Base-by-base conservation (phyloP, 2,329 filamentous ascomycete species). In the Arthrinium puccinioides region DNA sequence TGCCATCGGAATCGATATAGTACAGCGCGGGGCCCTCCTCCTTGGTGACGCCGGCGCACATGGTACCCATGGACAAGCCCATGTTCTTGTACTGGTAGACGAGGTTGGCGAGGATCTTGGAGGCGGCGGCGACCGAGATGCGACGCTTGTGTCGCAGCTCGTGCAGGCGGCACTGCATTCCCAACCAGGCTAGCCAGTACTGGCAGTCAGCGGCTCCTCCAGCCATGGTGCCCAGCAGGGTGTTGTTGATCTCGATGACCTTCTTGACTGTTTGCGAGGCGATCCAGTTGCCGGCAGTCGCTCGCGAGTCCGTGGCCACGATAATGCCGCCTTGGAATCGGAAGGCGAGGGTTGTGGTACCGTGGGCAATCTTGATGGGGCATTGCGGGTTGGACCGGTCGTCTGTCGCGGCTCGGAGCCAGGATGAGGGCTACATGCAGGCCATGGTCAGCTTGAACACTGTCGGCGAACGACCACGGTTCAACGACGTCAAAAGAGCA, bases 241-340 rank as follows among this genome's bases (percentile, higher is more conserved):
- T 84, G 66, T 75, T 87, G 72, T 95, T 95, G 74, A 95, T 95
- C 75, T 95, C 88, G 59, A 98, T 97, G 52, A 98, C 92, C 76
- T 98, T 98, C 81, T 98, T 98, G 59, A 98, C 92, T 37, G 92
- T 98, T 75, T 98, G 92, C 68, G 87, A 94, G 49, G 92, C 92
- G 66, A 98, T 98, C 92, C 92, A 98, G 77, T 92, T 94, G 56
- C 92, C 92, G 21, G 92, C 90, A 32, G 92, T 95, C 43, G 92
- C 92, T 68, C 92, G 82, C 43, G 92, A 98, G 69, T 98, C 92
- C 42, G 92, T 98, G 38, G 90, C 90, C 36, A 98, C 90, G 59
- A 98, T 94, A 67, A 98, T 97, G 60, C 92, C 92, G 55, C 89
- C 89, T 69, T 97, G 82, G 76, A 97, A 98, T 60, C 90, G 82